These are phyloP conservation scores for Ceratocystis ficicola DNA, from an alignment of 2,329 filamentous ascomycete genomes.

Conservation along the genomic window DNA sequence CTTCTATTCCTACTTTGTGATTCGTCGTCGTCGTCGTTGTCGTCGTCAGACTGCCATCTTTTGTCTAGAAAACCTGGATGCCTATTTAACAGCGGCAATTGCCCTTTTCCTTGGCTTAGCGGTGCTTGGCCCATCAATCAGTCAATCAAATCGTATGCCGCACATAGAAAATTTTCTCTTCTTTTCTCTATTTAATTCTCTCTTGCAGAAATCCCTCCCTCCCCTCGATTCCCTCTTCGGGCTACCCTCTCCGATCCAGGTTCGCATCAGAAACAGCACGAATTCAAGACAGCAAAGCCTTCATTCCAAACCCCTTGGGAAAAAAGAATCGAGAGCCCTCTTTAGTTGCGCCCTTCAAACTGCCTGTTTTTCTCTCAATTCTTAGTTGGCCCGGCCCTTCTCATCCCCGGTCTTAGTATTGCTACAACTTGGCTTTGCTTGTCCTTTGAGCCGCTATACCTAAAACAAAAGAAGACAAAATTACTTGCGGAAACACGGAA, in stretches of 20 bases:
- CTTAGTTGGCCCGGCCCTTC: not conserved
- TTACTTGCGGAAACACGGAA: conserved; percentile 7
- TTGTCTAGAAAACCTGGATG: not conserved
- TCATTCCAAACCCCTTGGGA: not conserved
- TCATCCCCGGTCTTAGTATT: not conserved
- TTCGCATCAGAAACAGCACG: conserved; percentile 1
- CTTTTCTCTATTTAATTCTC: conserved; percentile 2
- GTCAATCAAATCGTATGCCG: conserved; percentile 2
- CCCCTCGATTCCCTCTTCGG: conserved; percentile 1
- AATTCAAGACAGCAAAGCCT: not conserved
- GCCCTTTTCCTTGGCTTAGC: not conserved
- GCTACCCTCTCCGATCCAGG: not conserved
- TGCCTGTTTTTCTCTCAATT: not conserved
- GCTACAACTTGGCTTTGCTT: not conserved
- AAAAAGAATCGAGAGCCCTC: not conserved
- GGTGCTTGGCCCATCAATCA: not conserved
- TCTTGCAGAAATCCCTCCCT: not conserved
- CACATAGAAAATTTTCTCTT: not conserved
- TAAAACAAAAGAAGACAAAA: conserved; percentile 4
- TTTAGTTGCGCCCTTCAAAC: not conserved
- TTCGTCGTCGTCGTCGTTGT: not conserved
- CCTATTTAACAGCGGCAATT: not conserved
- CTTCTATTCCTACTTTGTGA: not conserved
- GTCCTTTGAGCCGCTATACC: conserved; percentile 2
- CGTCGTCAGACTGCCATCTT: not conserved